Evolutionary conservation across 1,284 basidiomycete species (phyloP).

Genomic region (Sanghuangporus sanghuang): DNA sequence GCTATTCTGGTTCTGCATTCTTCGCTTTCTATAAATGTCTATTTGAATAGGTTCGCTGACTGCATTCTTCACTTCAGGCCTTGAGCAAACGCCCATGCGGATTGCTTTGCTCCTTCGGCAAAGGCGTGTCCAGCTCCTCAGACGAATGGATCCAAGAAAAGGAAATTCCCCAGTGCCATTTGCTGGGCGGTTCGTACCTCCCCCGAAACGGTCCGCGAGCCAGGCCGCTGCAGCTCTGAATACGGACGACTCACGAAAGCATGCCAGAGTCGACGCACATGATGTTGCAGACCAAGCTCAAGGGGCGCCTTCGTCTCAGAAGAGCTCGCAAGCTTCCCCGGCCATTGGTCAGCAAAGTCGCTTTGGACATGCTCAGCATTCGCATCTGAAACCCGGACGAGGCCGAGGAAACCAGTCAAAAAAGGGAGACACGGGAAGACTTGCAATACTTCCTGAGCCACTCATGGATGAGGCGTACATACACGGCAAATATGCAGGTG

Average conservation of each 20-base stretch:
- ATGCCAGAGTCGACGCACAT: neutral
- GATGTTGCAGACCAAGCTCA: neutral
- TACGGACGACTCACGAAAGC: conserved; percentile 8
- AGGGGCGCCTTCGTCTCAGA: neutral
- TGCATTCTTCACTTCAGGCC: neutral
- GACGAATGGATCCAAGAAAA: conserved; percentile 43
- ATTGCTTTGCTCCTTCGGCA: conserved; percentile 40
- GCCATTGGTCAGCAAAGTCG: neutral
- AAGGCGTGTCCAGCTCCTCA: conserved; percentile 46
- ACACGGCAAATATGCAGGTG: neutral
- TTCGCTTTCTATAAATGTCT: too few species aligned
- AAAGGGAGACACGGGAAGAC: neutral
- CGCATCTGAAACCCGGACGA: neutral
- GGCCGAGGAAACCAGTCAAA: neutral
- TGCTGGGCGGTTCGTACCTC: conserved; percentile 23
- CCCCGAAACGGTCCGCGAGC: conserved; percentile 36
- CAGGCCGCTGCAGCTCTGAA: conserved; percentile 28
- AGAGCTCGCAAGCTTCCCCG: neutral
- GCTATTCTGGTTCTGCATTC: too few species aligned
- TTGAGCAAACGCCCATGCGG: conserved; percentile 35
- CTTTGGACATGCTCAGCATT: neutral
- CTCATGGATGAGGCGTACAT: conserved; percentile 11
- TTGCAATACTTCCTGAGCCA: conserved; percentile 2
- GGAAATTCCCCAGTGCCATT: conserved; percentile 21
- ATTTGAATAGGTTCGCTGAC: neutral